Evolutionary conservation across 176 grass and related monocot species (phyloP), one percentile per base, ranked within the genome.

Genomic region (Oryza meyeriana): DNA sequence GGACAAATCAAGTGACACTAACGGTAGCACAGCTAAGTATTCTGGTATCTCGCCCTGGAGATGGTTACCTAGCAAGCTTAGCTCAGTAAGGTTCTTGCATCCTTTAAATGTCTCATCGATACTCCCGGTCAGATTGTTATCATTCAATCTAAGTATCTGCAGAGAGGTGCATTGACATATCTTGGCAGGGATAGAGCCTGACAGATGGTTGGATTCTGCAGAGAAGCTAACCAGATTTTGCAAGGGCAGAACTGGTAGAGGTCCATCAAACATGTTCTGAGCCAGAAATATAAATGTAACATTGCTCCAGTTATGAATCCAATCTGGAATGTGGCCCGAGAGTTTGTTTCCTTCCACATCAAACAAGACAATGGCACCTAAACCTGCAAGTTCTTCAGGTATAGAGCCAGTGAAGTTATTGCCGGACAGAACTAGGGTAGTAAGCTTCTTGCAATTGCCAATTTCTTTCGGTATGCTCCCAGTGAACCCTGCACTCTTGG

Each of bases 391-490:
- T 67, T 74, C 85, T 59, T 77, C 66, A 9, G 94, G 94, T 8
- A 97, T 75, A 65, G 81, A 77, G 76, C 92, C 87, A 39, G 66
- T 90, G 34, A 97, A 85, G 6, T 25, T 38, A 86, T 97, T 97
- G 71, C 79, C 83, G 4, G 92, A 92, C 36, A 97, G 77, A 33
- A 32, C 52, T 71, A 94, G 2, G 11, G 50, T 30, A 76, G 42
- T 61, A 64, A 97, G 82, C 64, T 85, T 90, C 71, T 84, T 97
- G 88, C 94, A 97, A 31, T 76, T 82, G 55, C 94, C 90, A 58
- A 97, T 82, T 52, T 86, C 78, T 75, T 85, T 80, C 0, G 94
- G 94, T 85, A 97, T 89, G 59, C 16, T 58, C 34, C 94, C 92
- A 62, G 50, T 79, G 35, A 97, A 69, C 40, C 84, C 86, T 67